Evolutionary conservation across 2,329 filamentous ascomycete species (phyloP).

Genomic region (Fusarium falciforme): DNA sequence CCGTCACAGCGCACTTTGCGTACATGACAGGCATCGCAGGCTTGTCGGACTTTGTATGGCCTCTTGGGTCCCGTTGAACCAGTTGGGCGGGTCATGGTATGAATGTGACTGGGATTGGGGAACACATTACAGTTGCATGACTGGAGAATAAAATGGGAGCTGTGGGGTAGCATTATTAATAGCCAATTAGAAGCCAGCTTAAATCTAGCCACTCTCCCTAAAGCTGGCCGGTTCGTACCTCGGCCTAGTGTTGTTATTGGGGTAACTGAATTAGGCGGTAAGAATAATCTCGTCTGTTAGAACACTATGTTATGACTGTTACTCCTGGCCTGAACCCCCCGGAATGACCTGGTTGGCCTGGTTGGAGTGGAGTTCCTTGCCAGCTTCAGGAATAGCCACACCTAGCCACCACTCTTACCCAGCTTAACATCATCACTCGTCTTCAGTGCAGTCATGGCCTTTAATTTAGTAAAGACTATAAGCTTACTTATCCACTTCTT

Average conservation of each 20-base stretch:
- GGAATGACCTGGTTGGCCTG: too few relatives aligned
- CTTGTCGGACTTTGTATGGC: slow-evolving; percentile 32
- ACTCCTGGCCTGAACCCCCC: too few relatives aligned
- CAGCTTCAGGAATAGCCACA: not conserved
- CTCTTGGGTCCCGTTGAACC: not conserved
- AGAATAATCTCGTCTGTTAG: too few relatives aligned
- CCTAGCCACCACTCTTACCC: not conserved
- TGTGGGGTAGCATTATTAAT: not conserved
- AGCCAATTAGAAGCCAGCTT: not conserved
- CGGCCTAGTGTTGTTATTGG: too few relatives aligned
- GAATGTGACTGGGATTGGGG: not conserved
- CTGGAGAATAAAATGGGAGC: not conserved
- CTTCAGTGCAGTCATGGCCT: not conserved
- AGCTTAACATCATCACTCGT: not conserved
- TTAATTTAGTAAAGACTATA: not conserved
- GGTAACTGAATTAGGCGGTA: too few relatives aligned
- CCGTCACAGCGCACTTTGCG: slow-evolving; percentile 48
- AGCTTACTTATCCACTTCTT: not conserved
- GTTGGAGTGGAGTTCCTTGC: too few relatives aligned
- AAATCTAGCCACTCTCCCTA: not conserved
- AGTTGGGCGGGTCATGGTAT: not conserved
- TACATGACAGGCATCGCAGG: slow-evolving; percentile 47
- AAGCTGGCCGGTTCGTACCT: too few relatives aligned
- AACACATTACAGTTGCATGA: not conserved
- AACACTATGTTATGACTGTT: too few relatives aligned